phyloP scores from a whole-genome alignment of 768 basidiomycete species.

The Astraeus odoratus region DNA sequence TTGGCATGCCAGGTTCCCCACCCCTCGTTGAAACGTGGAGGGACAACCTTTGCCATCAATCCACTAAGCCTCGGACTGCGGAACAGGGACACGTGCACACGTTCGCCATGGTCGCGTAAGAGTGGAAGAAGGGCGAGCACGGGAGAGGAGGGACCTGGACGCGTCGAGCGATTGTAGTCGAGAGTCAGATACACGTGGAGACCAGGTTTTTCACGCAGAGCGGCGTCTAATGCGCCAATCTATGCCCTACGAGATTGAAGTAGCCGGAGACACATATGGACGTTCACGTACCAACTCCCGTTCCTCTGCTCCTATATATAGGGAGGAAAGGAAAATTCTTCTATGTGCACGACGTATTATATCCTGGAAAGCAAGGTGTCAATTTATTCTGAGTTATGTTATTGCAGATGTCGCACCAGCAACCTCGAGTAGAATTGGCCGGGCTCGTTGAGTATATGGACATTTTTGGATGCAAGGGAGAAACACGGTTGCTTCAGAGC shows the following conservation, averaged over 20 bases:
- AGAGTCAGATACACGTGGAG: conserved; percentile 68
- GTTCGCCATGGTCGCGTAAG: conserved; percentile 58
- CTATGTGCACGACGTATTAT: conserved; percentile 71
- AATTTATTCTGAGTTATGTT: background rate
- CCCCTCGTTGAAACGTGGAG: conserved; percentile 93
- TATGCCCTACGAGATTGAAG: conserved; percentile 25
- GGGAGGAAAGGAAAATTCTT: conserved; percentile 83
- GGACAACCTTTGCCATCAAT: conserved; percentile 67
- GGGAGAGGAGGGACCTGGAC: conserved; percentile 65
- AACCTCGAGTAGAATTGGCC: conserved; percentile 48
- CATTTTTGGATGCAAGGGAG: conserved; percentile 35
- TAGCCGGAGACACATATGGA: background rate
- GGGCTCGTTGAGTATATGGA: conserved; percentile 53
- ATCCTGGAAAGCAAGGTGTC: conserved; percentile 35
- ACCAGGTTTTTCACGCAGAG: conserved; percentile 50
- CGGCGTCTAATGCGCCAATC: conserved; percentile 60
- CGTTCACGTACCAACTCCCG: conserved; percentile 62
- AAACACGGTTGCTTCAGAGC: conserved; percentile 43
- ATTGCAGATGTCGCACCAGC: conserved; percentile 42
- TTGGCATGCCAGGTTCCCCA: conserved; percentile 99
- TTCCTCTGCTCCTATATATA: conserved; percentile 83
- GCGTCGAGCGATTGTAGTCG: conserved; percentile 76
- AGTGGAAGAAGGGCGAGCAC: conserved; percentile 66
- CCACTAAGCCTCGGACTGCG: conserved; percentile 82
- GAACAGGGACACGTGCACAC: conserved; percentile 76